Base-by-base conservation (phyloP, 2,329 filamentous ascomycete species). In the Cladobotryum protrusum region DNA sequence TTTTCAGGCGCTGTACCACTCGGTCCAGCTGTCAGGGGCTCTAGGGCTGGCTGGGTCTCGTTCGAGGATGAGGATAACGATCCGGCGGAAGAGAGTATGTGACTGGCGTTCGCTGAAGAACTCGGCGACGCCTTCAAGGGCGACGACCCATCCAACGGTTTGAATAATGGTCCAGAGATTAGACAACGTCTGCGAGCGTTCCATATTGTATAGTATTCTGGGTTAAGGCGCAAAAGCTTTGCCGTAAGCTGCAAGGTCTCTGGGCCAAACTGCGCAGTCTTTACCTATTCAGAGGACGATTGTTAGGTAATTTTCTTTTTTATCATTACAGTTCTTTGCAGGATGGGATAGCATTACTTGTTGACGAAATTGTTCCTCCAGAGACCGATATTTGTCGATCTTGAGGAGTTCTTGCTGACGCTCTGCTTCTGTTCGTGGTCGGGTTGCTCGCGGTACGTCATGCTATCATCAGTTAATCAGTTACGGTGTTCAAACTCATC, bases 131-230 rank as follows among this genome's bases (percentile, higher is more conserved):
- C 76, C 74, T 57, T 79, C 77, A 66, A 81, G 71, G 59, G 74
- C 70, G 61, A 79, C 57, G 67, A 77, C 61, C 69, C 73, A 74
- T 59, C 65, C 67, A 66, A 75, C 15, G 61, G 70, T 75, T 61
- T 76, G 70, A 74, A 82, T 59, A 81, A 79, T 68, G 73, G 77
- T 61, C 73, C 71, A 73, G 73, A 78, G 52, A 71, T 78, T 76
- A 85, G 74, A 70, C 80, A 84, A 62, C 79, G 79, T 61, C 93
- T 85, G 64, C 93, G 85, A 72, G 85, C 80, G 76, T 95, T 95
- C 89, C 89, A 95, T 77, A 89, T 79, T 50, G 89, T 92, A 72
- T 93, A 93, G 74, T 91, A 91, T 68, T 95, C 89, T 20, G 89
- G 89, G 66, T 95, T 95, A 60, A 85, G 78, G 43, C 77, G 78